Percentiles rank a stretch among this genome's conserved stretches.
Conservation (phyloP, 139 green algal genomes). For the Volvox reticuliferus region DNA sequence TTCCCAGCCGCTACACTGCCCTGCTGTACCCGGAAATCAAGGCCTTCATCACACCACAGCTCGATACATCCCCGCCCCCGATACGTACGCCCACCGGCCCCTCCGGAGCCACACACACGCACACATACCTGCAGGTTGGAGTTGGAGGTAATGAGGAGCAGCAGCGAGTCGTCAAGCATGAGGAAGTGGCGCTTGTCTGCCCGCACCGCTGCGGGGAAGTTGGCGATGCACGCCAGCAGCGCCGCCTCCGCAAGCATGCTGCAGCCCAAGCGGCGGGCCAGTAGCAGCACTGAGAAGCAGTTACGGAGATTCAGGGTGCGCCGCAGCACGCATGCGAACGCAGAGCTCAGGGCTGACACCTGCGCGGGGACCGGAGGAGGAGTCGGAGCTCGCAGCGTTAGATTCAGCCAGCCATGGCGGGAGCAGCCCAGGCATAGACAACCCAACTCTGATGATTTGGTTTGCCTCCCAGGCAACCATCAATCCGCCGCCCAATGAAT, state of each 20-base stretch:
- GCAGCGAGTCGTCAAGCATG: background rate
- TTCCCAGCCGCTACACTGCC: too few relatives aligned
- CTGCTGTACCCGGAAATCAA: too few relatives aligned
- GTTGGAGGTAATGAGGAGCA: constrained; percentile 33
- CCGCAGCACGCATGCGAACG: background rate
- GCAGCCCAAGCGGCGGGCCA: background rate
- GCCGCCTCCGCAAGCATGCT: constrained; percentile 13
- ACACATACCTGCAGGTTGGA: constrained; percentile 27
- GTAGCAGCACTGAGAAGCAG: constrained; percentile 19
- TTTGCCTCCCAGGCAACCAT: too few relatives aligned
- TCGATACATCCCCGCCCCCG: too few relatives aligned
- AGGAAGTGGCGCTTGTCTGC: background rate
- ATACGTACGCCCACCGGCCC: too few relatives aligned
- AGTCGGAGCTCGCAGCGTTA: background rate
- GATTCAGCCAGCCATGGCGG: too few relatives aligned
- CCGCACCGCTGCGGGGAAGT: background rate
- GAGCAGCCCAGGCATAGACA: too few relatives aligned
- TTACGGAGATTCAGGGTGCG: background rate
- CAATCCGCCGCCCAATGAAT: too few relatives aligned
- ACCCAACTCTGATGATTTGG: too few relatives aligned
- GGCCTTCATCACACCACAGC: too few relatives aligned
- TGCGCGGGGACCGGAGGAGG: background rate
- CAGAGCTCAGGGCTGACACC: background rate
- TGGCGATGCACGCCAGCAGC: constrained; percentile 1
- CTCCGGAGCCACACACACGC: too few relatives aligned